Percentiles rank a stretch among this genome's conserved stretches.
Evolutionary conservation across 495 filamentous ascomycete species (phyloP).

Genomic region (Trichoderma virens): DNA sequence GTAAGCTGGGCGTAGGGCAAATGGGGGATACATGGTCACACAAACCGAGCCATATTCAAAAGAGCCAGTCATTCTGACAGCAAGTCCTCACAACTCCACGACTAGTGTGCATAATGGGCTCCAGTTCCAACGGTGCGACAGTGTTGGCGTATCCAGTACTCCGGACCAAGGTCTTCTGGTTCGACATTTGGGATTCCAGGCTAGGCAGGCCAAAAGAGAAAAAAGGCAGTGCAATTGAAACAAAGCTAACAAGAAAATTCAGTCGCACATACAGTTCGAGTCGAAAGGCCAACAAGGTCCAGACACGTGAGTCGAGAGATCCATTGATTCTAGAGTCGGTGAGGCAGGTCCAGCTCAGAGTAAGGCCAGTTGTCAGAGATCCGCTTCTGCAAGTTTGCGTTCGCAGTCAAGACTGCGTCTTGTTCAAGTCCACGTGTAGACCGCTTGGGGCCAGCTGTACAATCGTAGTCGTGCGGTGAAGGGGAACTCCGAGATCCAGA

Average conservation of each 20-base stretch:
- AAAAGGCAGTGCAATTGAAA: background rate
- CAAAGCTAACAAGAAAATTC: background rate
- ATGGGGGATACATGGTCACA: conserved; percentile 28
- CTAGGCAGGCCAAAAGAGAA: background rate
- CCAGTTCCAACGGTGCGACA: background rate
- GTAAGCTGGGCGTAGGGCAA: conserved; percentile 9
- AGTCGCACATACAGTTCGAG: conserved; percentile 12
- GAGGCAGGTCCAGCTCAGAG: conserved; percentile 3
- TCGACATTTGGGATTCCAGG: background rate
- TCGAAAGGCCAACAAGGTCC: conserved; percentile 5
- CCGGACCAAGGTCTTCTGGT: background rate
- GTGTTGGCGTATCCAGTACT: background rate
- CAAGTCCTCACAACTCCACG: conserved; percentile 8
- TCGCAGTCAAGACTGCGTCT: conserved; percentile 3
- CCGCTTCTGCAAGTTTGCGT: conserved; percentile 5
- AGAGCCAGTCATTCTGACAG: conserved; percentile 5
- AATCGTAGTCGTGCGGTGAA: conserved; percentile 6
- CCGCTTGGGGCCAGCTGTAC: conserved; percentile 1
- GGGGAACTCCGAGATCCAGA: background rate
- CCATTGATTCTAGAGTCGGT: background rate
- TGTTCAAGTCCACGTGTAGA: conserved; percentile 5
- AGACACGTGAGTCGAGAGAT: conserved; percentile 5
- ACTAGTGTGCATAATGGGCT: background rate
- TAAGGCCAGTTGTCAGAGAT: conserved; percentile 6
- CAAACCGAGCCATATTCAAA: conserved; percentile 22